Evolutionary conservation across 495 filamentous ascomycete genomes (phyloP).

Genomic region (Terfezia claveryi): DNA sequence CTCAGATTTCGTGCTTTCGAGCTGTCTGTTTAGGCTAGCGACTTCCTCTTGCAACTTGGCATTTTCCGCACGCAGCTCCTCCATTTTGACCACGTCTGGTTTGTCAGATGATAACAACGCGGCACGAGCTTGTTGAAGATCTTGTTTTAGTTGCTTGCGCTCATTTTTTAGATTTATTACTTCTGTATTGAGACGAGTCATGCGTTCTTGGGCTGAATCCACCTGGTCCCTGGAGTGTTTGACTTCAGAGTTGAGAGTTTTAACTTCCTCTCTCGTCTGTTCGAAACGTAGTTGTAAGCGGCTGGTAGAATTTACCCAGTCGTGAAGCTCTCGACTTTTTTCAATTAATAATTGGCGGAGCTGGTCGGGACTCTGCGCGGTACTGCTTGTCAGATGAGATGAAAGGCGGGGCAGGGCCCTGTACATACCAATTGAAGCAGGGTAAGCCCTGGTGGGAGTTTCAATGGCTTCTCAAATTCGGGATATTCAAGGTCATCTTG

Average conservation of each 20-base stretch:
- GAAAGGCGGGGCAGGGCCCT: no score
- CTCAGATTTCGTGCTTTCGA: conserved; percentile 22
- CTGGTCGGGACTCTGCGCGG: no score
- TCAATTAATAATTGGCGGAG: not conserved
- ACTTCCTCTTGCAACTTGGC: conserved; percentile 27
- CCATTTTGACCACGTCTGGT: conserved; percentile 2
- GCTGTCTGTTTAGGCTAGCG: conserved; percentile 28
- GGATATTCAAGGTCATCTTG: not conserved
- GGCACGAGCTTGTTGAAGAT: not conserved
- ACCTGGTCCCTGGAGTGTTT: conserved; percentile 1
- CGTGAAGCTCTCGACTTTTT: conserved; percentile 4
- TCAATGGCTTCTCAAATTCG: not conserved
- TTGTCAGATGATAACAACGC: not conserved
- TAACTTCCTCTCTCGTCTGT: conserved; percentile 4
- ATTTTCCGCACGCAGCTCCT: conserved; percentile 20
- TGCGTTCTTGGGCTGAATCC: conserved; percentile 3
- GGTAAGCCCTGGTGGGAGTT: not conserved
- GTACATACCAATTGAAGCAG: no score
- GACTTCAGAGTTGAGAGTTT: conserved; percentile 1
- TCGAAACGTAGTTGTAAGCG: conserved; percentile 10
- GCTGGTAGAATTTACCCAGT: conserved; percentile 12
- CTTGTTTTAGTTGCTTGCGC: not conserved
- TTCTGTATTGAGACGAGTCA: conserved; percentile 8
- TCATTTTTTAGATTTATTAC: conserved; percentile 3
- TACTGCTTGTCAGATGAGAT: no score